A percentile compares a stretch with the other conserved stretches of the same genome.
Evolutionary conservation across 306 rosid species (phyloP).

Genomic region (Myrica gale): DNA sequence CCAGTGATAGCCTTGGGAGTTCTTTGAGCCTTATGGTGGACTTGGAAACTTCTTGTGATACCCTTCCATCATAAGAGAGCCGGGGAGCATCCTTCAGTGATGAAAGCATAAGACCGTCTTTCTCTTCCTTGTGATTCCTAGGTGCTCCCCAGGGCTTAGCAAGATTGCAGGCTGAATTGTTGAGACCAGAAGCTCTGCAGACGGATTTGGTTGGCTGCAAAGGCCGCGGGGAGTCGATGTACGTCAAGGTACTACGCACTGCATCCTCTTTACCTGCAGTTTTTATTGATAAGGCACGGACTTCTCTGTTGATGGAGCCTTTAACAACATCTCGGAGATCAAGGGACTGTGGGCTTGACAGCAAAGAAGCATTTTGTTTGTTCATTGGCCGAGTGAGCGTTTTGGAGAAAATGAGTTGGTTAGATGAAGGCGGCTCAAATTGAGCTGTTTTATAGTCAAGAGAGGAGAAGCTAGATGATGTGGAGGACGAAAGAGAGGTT

Average conservation of each 20-base stretch:
- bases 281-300: constrained; percentile 51
- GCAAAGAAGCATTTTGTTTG: constrained; percentile 24
- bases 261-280: constrained; percentile 47
- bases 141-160: constrained; percentile 46
- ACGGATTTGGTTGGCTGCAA: constrained; percentile 33
- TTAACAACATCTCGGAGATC: constrained; percentile 47
- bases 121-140: constrained; percentile 41
- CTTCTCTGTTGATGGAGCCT: constrained; percentile 56
- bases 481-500: constrained; percentile 60
- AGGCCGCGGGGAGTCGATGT: constrained; percentile 85
- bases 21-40: constrained; percentile 59
- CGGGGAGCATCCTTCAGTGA: constrained; percentile 42
- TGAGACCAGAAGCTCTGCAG: constrained; percentile 30
- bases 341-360: constrained; percentile 30
- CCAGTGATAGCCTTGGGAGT: constrained; percentile 84
- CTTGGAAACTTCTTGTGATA: constrained; percentile 47
- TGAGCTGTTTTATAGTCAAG: constrained; percentile 53
- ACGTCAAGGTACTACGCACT: constrained; percentile 44
- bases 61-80: constrained; percentile 77
- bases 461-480: constrained; percentile 82
- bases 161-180: constrained; percentile 44
- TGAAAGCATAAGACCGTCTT: constrained; percentile 6
- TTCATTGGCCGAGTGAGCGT: constrained; percentile 33
- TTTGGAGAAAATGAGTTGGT: constrained; percentile 30
- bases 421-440: constrained; percentile 38